Evolutionary conservation across 768 basidiomycete species (phyloP).

Genomic region (Leccinum uliginosum): DNA sequence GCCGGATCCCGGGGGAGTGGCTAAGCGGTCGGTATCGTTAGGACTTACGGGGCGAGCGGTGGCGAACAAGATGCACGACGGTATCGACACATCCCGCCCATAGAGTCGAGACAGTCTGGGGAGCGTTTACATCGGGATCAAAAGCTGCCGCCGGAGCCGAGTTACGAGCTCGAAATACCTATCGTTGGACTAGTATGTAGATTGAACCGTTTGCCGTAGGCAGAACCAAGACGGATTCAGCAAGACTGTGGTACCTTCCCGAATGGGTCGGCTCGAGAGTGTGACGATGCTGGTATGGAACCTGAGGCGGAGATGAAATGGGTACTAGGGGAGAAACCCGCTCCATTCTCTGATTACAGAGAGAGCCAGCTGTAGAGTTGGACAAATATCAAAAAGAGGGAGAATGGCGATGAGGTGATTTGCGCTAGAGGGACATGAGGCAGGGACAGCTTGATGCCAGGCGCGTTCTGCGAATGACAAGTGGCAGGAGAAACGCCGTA

Average conservation of each 20-base stretch:
- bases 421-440: conserved; percentile 18
- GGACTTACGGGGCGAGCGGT: background rate
- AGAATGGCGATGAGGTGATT: conserved; percentile 18
- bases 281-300: background rate
- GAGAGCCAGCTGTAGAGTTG: conserved; percentile 2
- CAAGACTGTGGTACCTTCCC: conserved; percentile 14
- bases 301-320: conserved; percentile 31
- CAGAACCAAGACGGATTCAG: conserved; percentile 24
- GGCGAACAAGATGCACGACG: background rate
- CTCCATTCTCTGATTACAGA: conserved; percentile 20
- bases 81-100: background rate
- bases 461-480: conserved; percentile 1
- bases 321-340: conserved; percentile 1
- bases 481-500: conserved; percentile 8
- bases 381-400: conserved; percentile 13
- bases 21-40: background rate
- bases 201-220: conserved; percentile 18
- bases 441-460: conserved; percentile 1
- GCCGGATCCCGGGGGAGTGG: conserved; percentile 9
- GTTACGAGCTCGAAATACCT: background rate
- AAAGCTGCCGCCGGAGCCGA: conserved; percentile 18
- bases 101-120: background rate
- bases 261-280: conserved; percentile 9
- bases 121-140: conserved; percentile 12
- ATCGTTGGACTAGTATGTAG: conserved; percentile 8